Evolutionary conservation across 2,329 filamentous ascomycete genomes (phyloP), one percentile per base, ranked within the genome.

Genomic region (Colletotrichum limetticola): DNA sequence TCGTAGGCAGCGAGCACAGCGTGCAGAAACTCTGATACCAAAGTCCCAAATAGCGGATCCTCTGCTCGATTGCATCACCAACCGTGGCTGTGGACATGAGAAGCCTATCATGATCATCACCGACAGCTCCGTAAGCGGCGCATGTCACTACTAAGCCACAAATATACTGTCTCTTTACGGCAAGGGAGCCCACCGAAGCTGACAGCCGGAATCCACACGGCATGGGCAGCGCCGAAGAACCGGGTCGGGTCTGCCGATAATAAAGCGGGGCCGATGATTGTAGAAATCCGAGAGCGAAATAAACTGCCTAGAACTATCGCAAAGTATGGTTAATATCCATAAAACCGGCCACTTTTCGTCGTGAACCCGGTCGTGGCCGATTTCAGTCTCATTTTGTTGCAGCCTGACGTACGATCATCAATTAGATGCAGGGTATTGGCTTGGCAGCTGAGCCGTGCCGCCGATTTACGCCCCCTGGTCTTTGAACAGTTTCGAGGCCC

Each of bases 371-470:
- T 22, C 19, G 42, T 22, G 8, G 19, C 42, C 42, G 19, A 49
- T 49, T 22, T 19, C 19, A 32, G 35, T 24, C 37, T 14, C 12
- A n/a, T 11, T 19, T 19, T 63, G 28, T 37, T 28, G 61, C 61
- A 24, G 46, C 49, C 55, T 66, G 46, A 57, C 6, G 26, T 53
- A 42, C 32, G 53, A 16, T 24, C 42, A 16, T 52, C 26, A 32
- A 42, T n/a, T 9, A n/a, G 24, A n/a, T 22, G 66, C 60, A 72
- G 55, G 42, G 55, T 37, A 70, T 65, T 46, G 60, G 70, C 70
- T 70, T 70, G 70, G 60, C 70, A 57, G 60, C 55, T 69, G 42
- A 65, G 52, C 57, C 9, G 58, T 58, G 30, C 52, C 65, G 42
- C 59, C 24, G 55, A 55, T 16, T 26, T 35, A 42, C 12, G n/a